A percentile compares a stretch with the other conserved stretches of the same genome.
These are phyloP conservation scores for Cairneyella variabilis DNA, from an alignment of 495 filamentous ascomycete species.

Conservation along the genomic window DNA sequence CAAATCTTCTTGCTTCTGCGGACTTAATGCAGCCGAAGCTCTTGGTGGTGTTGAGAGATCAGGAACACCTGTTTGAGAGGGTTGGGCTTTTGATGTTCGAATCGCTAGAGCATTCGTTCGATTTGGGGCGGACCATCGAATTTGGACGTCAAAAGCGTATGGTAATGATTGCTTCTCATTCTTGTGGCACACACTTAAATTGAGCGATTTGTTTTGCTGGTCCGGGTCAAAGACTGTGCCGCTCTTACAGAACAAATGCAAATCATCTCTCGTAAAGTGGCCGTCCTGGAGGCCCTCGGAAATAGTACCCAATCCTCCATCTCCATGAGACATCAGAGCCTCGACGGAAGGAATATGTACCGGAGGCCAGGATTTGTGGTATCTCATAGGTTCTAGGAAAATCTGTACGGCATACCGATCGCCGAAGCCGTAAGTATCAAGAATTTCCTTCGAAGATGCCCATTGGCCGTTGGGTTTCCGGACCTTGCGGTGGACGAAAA, in stretches of 20 bases:
- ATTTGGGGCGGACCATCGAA: conserved; percentile 18
- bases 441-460: background rate
- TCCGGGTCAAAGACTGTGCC: conserved; percentile 1
- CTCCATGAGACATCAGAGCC: background rate
- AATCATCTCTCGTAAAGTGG: background rate
- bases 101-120: background rate
- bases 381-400: conserved; percentile 42
- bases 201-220: background rate
- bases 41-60: background rate
- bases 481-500: conserved; percentile 40
- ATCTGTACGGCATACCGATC: conserved; percentile 42
- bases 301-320: background rate
- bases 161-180: background rate
- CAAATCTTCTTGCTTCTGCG: background rate
- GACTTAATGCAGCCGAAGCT: background rate
- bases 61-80: too few species aligned
- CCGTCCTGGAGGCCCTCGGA: conserved; percentile 2
- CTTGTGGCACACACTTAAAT: background rate
- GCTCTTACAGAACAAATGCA: conserved; percentile 6
- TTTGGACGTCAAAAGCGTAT: conserved; percentile 8
- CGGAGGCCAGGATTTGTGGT: conserved; percentile 43
- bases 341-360: conserved; percentile 5
- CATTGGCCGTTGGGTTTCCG: conserved; percentile 21
- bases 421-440: conserved; percentile 34
- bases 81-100: background rate